Base-by-base conservation (phyloP, 2,329 filamentous ascomycete species). In the Biscogniauxia mediterranea region DNA sequence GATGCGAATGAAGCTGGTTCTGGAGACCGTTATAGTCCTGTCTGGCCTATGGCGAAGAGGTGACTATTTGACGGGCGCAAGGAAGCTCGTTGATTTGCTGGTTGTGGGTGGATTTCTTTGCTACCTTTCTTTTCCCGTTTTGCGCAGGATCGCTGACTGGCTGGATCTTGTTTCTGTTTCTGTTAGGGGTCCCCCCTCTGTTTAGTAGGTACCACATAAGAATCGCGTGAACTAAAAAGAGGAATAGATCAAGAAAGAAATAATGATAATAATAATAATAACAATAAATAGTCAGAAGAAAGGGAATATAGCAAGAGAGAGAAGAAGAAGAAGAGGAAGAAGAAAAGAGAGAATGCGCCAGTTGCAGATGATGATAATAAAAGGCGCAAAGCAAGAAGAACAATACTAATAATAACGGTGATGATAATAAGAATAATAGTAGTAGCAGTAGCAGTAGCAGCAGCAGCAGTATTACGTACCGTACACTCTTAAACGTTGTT, bases 31-130 rank as follows among this genome's bases (percentile, higher is more conserved):
- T 81, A 85, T 84, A 85, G 83, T 82, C 74, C 71, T 78, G 71
- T 79, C 69, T 68, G 58, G 67, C 70, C 68, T 68, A 68, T 72
- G 66, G 71, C 70, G 73, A 72, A 73, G 71, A 70, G 71, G 70
- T 68, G 68, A 69, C 69, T 70, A 71, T 73, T 74, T 77, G 69
- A 78, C 74, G 74, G 74, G 70, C 70, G 74, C 69, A 71, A 75
- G 72, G 72, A 73, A 75, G 75, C 70, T 75, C 76, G 78, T 78
- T 84, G 82, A 84, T 84, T 84, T 84, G 81, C 75, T 77, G 73
- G 65, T 62, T 65, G 58, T 60, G 58, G 56, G 64, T 66, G 67
- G 62, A 58, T 68, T 68, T 67, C 56, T 61, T 28, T 61, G 59
- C 64, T 52, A 67, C 64, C 56, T 71, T 64, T 67, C 32, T 54